Conservation (phyloP, 306 rosid genomes). For the Quercus wislizeni region DNA sequence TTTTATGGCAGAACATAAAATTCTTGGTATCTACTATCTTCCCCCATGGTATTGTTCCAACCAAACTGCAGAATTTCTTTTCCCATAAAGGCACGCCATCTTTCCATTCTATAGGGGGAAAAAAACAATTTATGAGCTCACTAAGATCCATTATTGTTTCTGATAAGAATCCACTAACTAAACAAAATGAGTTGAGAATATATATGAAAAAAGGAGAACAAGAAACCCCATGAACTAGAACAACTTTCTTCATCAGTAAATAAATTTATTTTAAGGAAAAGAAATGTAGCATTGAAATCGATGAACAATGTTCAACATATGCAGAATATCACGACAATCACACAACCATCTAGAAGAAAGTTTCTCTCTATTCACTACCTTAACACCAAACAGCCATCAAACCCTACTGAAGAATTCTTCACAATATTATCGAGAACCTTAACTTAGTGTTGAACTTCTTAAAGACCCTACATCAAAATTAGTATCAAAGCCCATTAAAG, state of each 20-base stretch:
- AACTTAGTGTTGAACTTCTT: no score
- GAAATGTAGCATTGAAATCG: not conserved
- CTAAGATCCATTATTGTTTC: not conserved
- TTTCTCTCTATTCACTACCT: not conserved
- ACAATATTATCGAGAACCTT: no score
- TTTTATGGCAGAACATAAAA: conserved; percentile 37
- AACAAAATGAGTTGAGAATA: not conserved
- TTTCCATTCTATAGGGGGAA: conserved; percentile 32
- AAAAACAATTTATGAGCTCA: not conserved
- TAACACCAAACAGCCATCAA: no score
- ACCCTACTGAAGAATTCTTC: no score
- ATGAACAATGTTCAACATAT: not conserved
- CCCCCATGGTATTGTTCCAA: conserved; percentile 77
- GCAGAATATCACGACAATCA: not conserved
- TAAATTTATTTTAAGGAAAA: conserved; percentile 3
- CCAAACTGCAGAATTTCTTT: conserved; percentile 61
- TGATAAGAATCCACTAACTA: not conserved
- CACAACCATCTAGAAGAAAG: not conserved
- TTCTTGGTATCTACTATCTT: conserved; percentile 63
- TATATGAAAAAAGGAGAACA: not conserved
- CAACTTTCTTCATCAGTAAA: not conserved
- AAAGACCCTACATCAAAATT: no score
- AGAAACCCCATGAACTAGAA: conserved; percentile 5
- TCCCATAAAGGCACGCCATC: conserved; percentile 93
- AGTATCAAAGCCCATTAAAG: no score